Conservation (phyloP, 331 rosid genomes). For the Prunus yedoensis region DNA sequence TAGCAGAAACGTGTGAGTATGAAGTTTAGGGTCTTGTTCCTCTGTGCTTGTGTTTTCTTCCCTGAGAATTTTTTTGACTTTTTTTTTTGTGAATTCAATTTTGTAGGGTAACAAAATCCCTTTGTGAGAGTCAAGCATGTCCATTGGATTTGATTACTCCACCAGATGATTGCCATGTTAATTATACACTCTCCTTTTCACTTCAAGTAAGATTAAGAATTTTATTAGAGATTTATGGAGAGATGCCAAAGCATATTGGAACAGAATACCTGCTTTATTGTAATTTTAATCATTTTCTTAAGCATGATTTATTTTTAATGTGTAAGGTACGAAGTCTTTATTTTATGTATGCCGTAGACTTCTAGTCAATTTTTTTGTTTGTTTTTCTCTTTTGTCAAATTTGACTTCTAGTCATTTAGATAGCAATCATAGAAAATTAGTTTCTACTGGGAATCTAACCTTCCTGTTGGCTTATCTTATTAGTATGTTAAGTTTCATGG, state of each 20-base stretch:
- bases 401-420: neutral
- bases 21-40: conserved; percentile 23
- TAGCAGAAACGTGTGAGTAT: conserved; percentile 75
- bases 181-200: conserved; percentile 91
- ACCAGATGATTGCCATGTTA: conserved; percentile 99
- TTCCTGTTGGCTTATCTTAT: neutral
- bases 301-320: neutral
- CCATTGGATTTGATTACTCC: conserved; percentile 93
- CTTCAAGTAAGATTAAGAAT: conserved; percentile 75
- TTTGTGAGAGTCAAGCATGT: conserved; percentile 78
- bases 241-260: conserved; percentile 5
- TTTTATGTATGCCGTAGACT: neutral
- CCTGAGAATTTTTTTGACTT: conserved; percentile 10
- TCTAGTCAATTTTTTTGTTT: neutral
- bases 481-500: neutral
- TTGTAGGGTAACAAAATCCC: conserved; percentile 76
- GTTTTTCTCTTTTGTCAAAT: no score
- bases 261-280: neutral
- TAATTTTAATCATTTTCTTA: neutral
- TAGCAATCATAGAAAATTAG: neutral
- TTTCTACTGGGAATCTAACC: neutral
- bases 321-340: neutral
- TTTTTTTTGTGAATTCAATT: conserved; percentile 25
- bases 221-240: conserved; percentile 9
- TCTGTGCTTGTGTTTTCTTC: conserved; percentile 18